These are phyloP conservation scores for Hypsizygus marmoreus DNA, from an alignment of 768 basidiomycete species.

Conservation along the genomic window DNA sequence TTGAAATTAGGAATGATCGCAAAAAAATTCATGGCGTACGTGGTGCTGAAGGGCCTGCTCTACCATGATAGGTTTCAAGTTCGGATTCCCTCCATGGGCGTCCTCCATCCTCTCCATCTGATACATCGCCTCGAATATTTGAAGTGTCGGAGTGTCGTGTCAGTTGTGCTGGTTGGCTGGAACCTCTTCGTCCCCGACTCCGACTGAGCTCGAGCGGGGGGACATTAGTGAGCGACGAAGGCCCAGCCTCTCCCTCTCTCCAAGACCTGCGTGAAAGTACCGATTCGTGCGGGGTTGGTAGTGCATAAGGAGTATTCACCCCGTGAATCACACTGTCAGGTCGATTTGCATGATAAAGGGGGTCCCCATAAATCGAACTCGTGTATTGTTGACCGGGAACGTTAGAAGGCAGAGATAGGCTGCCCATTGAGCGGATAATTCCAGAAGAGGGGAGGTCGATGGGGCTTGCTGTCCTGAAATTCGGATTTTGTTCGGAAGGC, in stretches of 20 bases:
- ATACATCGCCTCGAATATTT: constrained; percentile 7
- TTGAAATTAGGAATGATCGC: neutral
- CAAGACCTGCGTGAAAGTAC: constrained; percentile 18
- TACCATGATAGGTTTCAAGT: constrained; percentile 13
- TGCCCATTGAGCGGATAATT: constrained; percentile 18
- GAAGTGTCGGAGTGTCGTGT: constrained; percentile 19
- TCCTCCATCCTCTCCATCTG: constrained; percentile 10
- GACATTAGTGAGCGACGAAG: constrained; percentile 37
- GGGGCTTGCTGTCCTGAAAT: constrained; percentile 7
- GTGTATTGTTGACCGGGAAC: constrained; percentile 23
- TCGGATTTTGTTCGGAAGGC: constrained; percentile 2
- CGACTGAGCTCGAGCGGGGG: constrained; percentile 17
- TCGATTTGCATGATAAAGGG: constrained; percentile 28
- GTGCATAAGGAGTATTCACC: constrained; percentile 13
- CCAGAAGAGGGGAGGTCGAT: constrained; percentile 18
- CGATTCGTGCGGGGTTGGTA: constrained; percentile 17
- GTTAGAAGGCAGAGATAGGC: constrained; percentile 16
- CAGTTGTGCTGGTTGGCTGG: constrained; percentile 22
- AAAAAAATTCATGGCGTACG: constrained; percentile 10
- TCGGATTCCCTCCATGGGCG: constrained; percentile 8
- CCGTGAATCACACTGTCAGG: constrained; percentile 25
- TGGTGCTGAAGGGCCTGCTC: constrained; percentile 5
- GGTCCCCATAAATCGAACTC: constrained; percentile 33
- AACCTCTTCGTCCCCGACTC: constrained; percentile 21
- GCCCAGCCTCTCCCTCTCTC: constrained; percentile 48